Conservation (phyloP, 352 stramenopile species). For the Phytophthora aleatoria region DNA sequence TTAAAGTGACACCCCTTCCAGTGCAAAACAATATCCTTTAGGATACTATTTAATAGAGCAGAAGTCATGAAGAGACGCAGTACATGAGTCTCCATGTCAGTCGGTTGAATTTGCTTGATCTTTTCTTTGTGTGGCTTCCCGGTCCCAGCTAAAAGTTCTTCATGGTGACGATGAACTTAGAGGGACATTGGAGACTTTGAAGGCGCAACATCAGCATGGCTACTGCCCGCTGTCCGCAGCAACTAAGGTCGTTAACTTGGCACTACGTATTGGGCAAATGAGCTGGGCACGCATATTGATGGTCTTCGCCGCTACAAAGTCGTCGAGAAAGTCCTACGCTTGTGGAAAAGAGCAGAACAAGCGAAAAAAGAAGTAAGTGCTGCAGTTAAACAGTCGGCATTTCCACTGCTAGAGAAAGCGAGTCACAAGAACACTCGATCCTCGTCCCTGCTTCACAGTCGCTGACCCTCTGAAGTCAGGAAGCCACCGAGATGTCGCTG, state of each 20-base stretch:
- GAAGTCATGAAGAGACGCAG: constrained; percentile 18
- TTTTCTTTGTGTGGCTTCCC: constrained; percentile 4
- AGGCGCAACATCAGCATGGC: neutral
- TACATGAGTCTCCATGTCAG: constrained; percentile 2
- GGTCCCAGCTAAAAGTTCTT: neutral
- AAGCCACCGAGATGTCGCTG: constrained; percentile 16
- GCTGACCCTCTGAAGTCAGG: neutral
- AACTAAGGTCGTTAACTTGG: too few species aligned
- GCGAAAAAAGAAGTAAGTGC: constrained; percentile 34
- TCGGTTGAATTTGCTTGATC: constrained; percentile 22
- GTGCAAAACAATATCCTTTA: neutral
- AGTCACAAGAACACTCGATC: neutral
- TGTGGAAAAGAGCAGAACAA: neutral
- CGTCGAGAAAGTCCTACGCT: neutral
- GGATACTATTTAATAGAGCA: neutral
- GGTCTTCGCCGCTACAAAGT: neutral
- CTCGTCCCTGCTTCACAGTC: neutral
- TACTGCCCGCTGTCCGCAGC: neutral
- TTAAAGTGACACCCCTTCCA: constrained; percentile 18
- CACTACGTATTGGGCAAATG: too few species aligned
- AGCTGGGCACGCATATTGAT: neutral
- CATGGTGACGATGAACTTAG: too few species aligned
- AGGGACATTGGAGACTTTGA: neutral
- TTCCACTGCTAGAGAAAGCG: neutral
- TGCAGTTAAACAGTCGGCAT: neutral